Percentiles rank a stretch among this genome's conserved stretches.
Evolutionary conservation across 169 alveolate species (phyloP).

Genomic region (Plasmodium coatneyi): DNA sequence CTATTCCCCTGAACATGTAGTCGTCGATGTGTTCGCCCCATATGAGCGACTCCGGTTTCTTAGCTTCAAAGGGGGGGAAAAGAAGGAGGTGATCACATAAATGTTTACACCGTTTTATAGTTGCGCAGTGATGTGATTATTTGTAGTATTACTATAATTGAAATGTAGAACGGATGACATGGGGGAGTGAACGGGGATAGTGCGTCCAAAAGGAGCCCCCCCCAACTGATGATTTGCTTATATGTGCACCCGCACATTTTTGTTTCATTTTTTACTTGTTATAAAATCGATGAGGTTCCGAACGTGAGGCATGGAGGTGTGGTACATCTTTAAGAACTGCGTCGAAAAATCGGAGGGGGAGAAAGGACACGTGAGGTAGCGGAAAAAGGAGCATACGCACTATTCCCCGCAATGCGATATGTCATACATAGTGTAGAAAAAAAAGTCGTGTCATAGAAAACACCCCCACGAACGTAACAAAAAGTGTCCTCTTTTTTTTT

Average conservation of each 20-base stretch:
- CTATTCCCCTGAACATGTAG: slow-evolving; percentile 49
- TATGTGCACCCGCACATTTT: not conserved
- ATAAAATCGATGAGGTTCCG: slow-evolving; percentile 63
- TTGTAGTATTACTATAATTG: not conserved
- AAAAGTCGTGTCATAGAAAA: not conserved
- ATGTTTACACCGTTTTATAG: not conserved
- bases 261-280: slow-evolving; percentile 51
- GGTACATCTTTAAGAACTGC: slow-evolving; percentile 73
- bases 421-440: not conserved
- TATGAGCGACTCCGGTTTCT: slow-evolving; percentile 43
- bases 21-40: slow-evolving; percentile 75
- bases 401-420: not conserved
- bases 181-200: not conserved
- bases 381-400: not conserved
- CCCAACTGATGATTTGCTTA: not conserved
- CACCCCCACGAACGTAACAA: not conserved
- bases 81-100: not conserved
- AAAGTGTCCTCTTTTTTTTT: not conserved
- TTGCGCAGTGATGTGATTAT: not conserved
- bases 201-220: not conserved
- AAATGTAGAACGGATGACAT: not conserved
- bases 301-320: slow-evolving; percentile 58
- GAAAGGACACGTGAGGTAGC: not conserved
- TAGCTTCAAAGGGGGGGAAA: slow-evolving; percentile 3
- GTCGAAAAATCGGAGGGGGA: not conserved